Conservation (phyloP, 2,329 filamentous ascomycete genomes). For the Penicillium sp. region DNA sequence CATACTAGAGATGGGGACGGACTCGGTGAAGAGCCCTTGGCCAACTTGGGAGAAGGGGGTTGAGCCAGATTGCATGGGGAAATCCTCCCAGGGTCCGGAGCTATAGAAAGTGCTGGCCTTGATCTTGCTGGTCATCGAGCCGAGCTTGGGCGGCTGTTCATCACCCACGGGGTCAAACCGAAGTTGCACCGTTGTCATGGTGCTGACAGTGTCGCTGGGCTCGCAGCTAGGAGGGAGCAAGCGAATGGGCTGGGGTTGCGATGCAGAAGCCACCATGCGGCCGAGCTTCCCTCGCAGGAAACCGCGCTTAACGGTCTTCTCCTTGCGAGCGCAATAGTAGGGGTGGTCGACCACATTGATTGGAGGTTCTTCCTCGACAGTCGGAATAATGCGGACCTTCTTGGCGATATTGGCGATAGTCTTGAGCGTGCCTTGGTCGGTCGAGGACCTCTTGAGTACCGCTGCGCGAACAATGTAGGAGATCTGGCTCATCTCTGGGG, state of each 20-base stretch:
- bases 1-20: conserved; percentile 55
- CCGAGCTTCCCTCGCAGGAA: conserved; percentile 61
- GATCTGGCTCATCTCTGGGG: conserved; percentile 64
- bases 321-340: conserved; percentile 56
- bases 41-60: conserved; percentile 44
- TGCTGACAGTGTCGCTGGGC: conserved; percentile 49
- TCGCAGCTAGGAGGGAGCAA: conserved; percentile 48
- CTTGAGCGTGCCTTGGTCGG: conserved; percentile 40
- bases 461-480: conserved; percentile 58
- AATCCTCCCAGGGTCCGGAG: conserved; percentile 51
- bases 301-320: conserved; percentile 63
- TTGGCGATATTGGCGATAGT: conserved; percentile 55
- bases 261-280: conserved; percentile 57
- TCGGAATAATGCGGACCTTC: conserved; percentile 63
- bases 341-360: conserved; percentile 52
- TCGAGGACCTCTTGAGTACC: conserved; percentile 43
- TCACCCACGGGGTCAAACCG: conserved; percentile 62
- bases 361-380: conserved; percentile 62
- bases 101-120: conserved; percentile 62
- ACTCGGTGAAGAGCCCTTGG: conserved; percentile 57
- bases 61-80: conserved; percentile 49
- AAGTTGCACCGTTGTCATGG: conserved; percentile 58
- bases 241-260: conserved; percentile 60
- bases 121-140: conserved; percentile 56
- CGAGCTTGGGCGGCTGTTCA: conserved; percentile 56